Percentiles rank a stretch among this genome's conserved stretches.
These are phyloP conservation scores for Apophysomyces sp. DNA, from an alignment of 371 early-diverging fungal genomes.

Conservation along the genomic window DNA sequence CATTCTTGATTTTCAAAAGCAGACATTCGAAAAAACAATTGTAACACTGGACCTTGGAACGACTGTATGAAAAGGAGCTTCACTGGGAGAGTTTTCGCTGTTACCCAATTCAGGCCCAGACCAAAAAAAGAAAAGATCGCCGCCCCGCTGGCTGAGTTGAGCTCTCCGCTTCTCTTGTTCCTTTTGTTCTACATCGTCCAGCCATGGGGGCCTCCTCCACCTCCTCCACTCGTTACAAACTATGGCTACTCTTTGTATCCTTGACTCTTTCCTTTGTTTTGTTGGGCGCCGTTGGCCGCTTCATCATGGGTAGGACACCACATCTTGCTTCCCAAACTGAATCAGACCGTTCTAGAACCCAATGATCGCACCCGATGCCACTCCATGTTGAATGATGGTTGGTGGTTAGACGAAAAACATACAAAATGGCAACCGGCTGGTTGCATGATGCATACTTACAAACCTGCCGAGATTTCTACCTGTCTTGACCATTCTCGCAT, in stretches of 20 bases:
- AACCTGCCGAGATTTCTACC: constrained; percentile 24
- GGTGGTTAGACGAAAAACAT: constrained; percentile 35
- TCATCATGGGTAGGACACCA: background rate
- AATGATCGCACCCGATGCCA: constrained; percentile 30
- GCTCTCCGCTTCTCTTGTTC: background rate
- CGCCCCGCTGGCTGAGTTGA: too few relatives aligned
- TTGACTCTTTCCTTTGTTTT: background rate
- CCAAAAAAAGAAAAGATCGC: too few relatives aligned
- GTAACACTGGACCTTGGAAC: too few relatives aligned
- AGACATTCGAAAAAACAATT: too few relatives aligned
- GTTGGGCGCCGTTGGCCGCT: background rate
- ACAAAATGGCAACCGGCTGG: constrained; percentile 61
- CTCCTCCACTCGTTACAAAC: background rate
- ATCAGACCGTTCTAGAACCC: constrained; percentile 8
- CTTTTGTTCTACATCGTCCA: background rate
- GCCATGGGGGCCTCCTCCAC: background rate
- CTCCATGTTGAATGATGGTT: constrained; percentile 48
- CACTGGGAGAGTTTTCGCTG: too few relatives aligned
- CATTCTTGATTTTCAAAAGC: too few relatives aligned
- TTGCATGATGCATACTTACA: constrained; percentile 59
- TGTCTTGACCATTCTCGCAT: constrained; percentile 50
- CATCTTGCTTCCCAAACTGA: background rate
- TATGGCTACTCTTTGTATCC: background rate
- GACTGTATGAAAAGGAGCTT: too few relatives aligned
- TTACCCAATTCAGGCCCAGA: too few relatives aligned